Base-by-base conservation (phyloP, 202 grass and related monocot genomes). In the Dendrocalamus latiflorus region DNA sequence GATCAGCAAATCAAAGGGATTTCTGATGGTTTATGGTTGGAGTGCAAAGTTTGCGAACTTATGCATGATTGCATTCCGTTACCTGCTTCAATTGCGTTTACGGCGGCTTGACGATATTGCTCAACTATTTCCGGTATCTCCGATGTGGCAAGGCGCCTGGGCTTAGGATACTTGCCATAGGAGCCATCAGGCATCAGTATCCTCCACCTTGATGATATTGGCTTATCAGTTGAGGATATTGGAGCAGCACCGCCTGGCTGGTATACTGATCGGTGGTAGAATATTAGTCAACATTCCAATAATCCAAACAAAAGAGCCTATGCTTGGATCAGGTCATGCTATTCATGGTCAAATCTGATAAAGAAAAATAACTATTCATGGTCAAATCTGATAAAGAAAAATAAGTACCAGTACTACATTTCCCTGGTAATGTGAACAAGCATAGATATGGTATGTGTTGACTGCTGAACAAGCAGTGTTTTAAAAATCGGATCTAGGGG, bases 61-160 rank as follows among this genome's bases (percentile, higher is more conserved):
- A 47, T 82, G n/a, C n/a, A n/a, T n/a, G n/a, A n/a, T n/a, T n/a
- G n/a, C n/a, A n/a, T n/a, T n/a, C n/a, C n/a, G n/a, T n/a, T 90
- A 95, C 93, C 96, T 93, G 96, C 96, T 91, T 88, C 76, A 1
- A 98, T 98, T 64, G 96, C 91, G 28, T 95, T 95, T 33, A 93
- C 51, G 53, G 93, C 89, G 1, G 78, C 85, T 79, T 95, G 93
- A 43, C 81, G 87, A 55, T 98, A 98, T 72, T 90, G 87, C 67
- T 93, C 85, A 39, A 98, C 88, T 66, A 98, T 92, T 68, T 90
- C 85, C 4, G 89, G 80, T 85, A 98, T 88, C 71, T 98, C 93
- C 0, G 74, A 76, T 21, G 75, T 74, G 21, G 82, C 48, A n/a
- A 98, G 87, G 63, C 83, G 80, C 67, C 71, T 78, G 10, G 96